Evolutionary conservation across 148 eudicot genomes (phyloP), one percentile per base, ranked within the genome.

Genomic region (Drosera capensis): DNA sequence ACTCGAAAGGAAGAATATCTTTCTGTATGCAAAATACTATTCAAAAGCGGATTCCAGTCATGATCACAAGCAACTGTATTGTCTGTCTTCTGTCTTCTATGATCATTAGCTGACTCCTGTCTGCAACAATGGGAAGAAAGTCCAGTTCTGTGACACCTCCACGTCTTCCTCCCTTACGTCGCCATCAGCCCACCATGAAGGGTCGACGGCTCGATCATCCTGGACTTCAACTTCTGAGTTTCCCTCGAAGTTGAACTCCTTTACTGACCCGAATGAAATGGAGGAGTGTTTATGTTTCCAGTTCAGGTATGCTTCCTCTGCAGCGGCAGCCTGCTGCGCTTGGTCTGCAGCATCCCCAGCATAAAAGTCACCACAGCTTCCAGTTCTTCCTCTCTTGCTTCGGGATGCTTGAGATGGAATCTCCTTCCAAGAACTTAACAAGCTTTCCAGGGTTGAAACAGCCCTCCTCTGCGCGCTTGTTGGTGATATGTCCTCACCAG

Each of bases 241-340:
- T n/a, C 62, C 71, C 59, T 92, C 86, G 20, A 92, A 92, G 41
- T 92, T 70, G 67, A 92, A 92, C 54, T 85, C 99, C 30, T 81
- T 92, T 58, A 70, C 66, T 5, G 99, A 88, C 16, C 94, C 96
- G 1, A 80, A 62, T 14, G 86, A 70, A 20, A 72, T 43, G 18
- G 82, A 72, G 37, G 71, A 48, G 18, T 49, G 61, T 65, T 67
- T 74, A 64, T 55, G 82, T 31, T 55, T 63, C 26, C 79, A 68
- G 25, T 59, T 56, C 26, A n/a, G n/a, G n/a, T 69, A 71, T 39
- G 25, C 70, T 18, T 63, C 61, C 31, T 41, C 65, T 23, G 49
- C 41, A 46, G 29, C 26, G 22, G 57, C 53, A 22, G 57, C 53
- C 26, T 49, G 62, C 4, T 35, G 56, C 45, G 43, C 66, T 63